Base-by-base conservation (phyloP, 345 rosid species). In the Barbarea vulgaris region DNA sequence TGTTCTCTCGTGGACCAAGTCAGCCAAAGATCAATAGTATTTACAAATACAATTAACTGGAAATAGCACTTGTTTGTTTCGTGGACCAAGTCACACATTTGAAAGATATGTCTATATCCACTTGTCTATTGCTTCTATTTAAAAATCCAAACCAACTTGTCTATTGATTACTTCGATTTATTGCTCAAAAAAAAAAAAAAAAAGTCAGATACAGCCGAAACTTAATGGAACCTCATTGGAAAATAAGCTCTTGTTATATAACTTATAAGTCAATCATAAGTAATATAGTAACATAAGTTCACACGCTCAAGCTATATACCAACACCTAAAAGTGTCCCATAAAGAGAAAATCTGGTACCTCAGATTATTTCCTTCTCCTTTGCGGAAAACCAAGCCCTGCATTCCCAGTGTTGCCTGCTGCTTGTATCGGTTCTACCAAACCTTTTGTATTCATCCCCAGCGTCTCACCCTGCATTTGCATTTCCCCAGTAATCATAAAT, bases 301-400 rank as follows among this genome's bases (percentile, higher is more conserved):
- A 54, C 42, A 30, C 15, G 10, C 34, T 70, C 22, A 27, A 27
- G 33, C 4, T 6, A 12, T 18, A 48, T 8, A 62, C 4, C 7
- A 52, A 24, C 61, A 67, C 39, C 7, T 64, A 31, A 10, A 5
- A 22, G 44, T 14, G 34, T 50, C 33, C 9, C 33, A 24, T 47
- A 41, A 28, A 41, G 15, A 64, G 14, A 21, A 53, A 4, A 41
- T 54, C 14, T 53, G 56, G 37, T 55, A 33, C 64, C 65, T 55
- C 11, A 15, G 22, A 65, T 68, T 67, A 60, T 76, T 64, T 71
- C 28, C 67, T 76, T 80, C 87, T 83, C 53, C 77, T 80, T 36
- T 67, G 79, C 48, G 91, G 87, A 87, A 86, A 93, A 7, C 96
- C 96, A 36, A 93, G 53, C 21, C 98, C 98, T 47, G 88, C 88